Evolutionary conservation across 805 yeast species (phyloP).

Genomic region (Pichia kluyveri): DNA sequence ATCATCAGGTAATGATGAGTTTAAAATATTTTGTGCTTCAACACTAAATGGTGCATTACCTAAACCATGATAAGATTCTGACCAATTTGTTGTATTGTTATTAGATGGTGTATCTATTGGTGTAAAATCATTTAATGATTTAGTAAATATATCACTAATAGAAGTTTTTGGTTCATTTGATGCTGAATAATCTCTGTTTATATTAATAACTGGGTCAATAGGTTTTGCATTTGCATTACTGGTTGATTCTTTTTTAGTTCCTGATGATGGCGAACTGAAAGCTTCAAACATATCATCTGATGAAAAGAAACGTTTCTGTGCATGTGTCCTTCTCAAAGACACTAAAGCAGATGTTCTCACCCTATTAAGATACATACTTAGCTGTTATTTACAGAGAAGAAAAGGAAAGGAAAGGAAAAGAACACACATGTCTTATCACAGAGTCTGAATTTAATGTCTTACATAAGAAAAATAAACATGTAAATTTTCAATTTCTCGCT

Average conservation of each 20-base stretch:
- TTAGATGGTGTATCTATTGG: not conserved
- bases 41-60: constrained; percentile 69
- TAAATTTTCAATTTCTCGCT: too few relatives aligned
- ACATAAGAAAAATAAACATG: too few relatives aligned
- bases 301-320: constrained; percentile 3
- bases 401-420: not conserved
- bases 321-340: not conserved
- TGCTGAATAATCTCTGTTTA: constrained; percentile 7
- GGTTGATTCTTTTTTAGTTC: constrained; percentile 1
- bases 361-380: not conserved
- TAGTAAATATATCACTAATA: constrained; percentile 12
- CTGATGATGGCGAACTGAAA: constrained; percentile 11
- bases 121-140: constrained; percentile 19
- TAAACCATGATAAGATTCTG: constrained; percentile 77
- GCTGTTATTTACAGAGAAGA: not conserved
- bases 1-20: constrained; percentile 50
- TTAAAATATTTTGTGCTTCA: constrained; percentile 49
- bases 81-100: constrained; percentile 55
- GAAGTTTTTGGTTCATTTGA: constrained; percentile 7
- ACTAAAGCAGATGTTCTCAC: not conserved
- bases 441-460: too few relatives aligned
- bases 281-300: constrained; percentile 22
- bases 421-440: too few relatives aligned
- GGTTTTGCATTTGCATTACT: not conserved
- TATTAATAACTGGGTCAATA: constrained; percentile 20